Percentiles rank a stretch among this genome's conserved stretches.
phyloP scores from a whole-genome alignment of 2,329 filamentous ascomycete genomes.

The Colletotrichum sp. region DNA sequence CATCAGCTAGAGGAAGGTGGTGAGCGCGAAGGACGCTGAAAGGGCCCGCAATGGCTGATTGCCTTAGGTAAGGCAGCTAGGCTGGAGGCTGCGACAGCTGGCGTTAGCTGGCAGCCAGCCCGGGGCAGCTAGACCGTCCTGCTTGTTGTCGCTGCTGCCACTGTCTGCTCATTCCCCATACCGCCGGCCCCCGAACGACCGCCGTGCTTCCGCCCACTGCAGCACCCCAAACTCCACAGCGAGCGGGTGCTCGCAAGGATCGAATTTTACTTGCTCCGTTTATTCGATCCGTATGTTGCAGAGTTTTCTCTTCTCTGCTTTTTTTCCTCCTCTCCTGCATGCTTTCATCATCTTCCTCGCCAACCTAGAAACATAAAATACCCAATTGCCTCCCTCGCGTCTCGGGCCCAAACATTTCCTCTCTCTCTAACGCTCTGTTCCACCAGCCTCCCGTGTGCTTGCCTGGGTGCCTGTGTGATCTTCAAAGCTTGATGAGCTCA shows the following conservation, averaged over 20 bases:
- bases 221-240: conserved; percentile 2
- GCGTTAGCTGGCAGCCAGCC: not conserved
- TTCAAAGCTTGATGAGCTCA: conserved; percentile 20
- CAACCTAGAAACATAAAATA: conserved; percentile 7
- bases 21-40: not conserved
- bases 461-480: conserved; percentile 14
- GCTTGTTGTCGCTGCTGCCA: not conserved
- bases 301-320: conserved; percentile 8
- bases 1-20: conserved; percentile 11
- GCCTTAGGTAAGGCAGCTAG: not conserved
- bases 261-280: conserved; percentile 17
- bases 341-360: not conserved
- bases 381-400: not conserved
- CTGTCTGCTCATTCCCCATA: not conserved
- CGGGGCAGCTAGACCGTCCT: not conserved
- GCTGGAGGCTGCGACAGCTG: not conserved
- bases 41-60: not conserved
- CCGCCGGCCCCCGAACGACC: not conserved
- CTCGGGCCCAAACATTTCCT: not conserved
- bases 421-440: not conserved
- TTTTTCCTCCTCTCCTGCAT: not conserved
- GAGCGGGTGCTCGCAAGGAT: conserved; percentile 16
- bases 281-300: conserved; percentile 16
- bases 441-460: not conserved
- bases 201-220: conserved; percentile 1